phyloP scores from a whole-genome alignment of 169 alveolate species.

The Eimeria praecox region DNA sequence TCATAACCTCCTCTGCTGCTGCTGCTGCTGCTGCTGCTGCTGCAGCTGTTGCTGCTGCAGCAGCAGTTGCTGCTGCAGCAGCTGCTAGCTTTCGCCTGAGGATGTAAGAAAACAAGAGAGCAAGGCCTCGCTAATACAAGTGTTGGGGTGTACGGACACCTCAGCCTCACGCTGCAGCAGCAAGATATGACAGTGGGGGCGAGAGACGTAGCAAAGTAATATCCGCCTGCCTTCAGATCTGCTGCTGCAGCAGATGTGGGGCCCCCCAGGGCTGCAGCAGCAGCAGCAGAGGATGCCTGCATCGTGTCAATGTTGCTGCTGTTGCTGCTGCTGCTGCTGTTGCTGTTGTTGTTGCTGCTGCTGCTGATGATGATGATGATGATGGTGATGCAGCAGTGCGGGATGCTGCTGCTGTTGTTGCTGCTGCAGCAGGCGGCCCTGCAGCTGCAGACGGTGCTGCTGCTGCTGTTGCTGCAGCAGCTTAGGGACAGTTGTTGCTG shows the following conservation, averaged over 20 bases:
- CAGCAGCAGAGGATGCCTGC: constrained; percentile 39
- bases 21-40: constrained; percentile 53
- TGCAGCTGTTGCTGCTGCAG: constrained; percentile 50
- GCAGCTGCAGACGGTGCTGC: no score
- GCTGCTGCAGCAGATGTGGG: neutral
- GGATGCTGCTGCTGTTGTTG: neutral
- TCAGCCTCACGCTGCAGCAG: constrained; percentile 71
- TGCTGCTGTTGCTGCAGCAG: constrained; percentile 3
- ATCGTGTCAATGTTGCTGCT: constrained; percentile 45
- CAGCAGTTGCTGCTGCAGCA: constrained; percentile 58
- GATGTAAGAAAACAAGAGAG: constrained; percentile 16
- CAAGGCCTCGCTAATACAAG: constrained; percentile 47
- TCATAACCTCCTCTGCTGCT: neutral
- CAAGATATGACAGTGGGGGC: constrained; percentile 38
- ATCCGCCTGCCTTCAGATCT: neutral
- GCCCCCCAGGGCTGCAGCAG: constrained; percentile 28
- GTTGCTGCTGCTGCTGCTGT: constrained; percentile 14
- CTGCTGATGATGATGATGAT: constrained; percentile 4
- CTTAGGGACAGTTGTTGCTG: no score
- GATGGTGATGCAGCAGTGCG: neutral
- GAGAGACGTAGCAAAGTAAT: constrained; percentile 42
- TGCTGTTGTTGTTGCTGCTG: neutral
- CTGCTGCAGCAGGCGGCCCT: no score
- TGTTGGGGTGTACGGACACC: constrained; percentile 35
- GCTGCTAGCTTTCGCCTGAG: neutral